Evolutionary conservation across 2,329 filamentous ascomycete genomes (phyloP).

Genomic region (Exophiala alcalophila): DNA sequence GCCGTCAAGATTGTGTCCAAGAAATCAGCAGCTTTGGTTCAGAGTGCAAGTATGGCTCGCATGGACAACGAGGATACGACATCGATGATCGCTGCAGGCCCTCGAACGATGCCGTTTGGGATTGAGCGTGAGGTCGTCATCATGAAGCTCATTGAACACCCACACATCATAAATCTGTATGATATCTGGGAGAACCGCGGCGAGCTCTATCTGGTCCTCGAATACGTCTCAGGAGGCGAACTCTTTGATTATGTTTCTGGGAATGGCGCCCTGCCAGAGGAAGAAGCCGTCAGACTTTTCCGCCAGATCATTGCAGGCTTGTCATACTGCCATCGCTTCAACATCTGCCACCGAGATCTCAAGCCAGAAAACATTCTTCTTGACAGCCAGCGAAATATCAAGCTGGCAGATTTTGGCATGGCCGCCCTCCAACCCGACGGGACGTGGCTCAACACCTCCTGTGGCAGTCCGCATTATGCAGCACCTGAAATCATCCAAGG

Average conservation of each 20-base stretch:
- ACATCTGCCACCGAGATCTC: slow-evolving; percentile 92
- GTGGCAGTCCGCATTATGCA: slow-evolving; percentile 94
- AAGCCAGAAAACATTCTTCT: slow-evolving; percentile 97
- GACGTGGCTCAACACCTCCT: slow-evolving; percentile 80
- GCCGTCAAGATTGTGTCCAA: slow-evolving; percentile 96
- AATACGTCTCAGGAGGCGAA: slow-evolving; percentile 82
- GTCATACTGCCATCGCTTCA: slow-evolving; percentile 88
- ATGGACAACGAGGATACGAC: slow-evolving; percentile 68
- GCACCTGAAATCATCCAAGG: slow-evolving; percentile 85
- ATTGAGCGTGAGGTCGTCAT: slow-evolving; percentile 95
- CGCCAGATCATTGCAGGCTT: slow-evolving; percentile 90
- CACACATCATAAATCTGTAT: slow-evolving; percentile 88
- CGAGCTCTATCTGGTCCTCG: slow-evolving; percentile 94
- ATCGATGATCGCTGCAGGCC: slow-evolving; percentile 56
- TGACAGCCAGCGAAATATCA: slow-evolving; percentile 71
- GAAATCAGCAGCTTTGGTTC: slow-evolving; percentile 71
- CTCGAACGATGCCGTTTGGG: slow-evolving; percentile 75
- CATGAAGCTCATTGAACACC: slow-evolving; percentile 93
- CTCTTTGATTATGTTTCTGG: slow-evolving; percentile 82
- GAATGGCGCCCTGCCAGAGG: slow-evolving; percentile 70
- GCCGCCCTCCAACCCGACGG: slow-evolving; percentile 81
- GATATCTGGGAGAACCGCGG: slow-evolving; percentile 98
- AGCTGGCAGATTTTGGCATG: slow-evolving; percentile 98
- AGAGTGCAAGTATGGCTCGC: slow-evolving; percentile 80
- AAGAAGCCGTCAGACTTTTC: slow-evolving; percentile 79